These are phyloP conservation scores for Hydnum rufescens DNA, from an alignment of 768 basidiomycete genomes.

Conservation along the genomic window DNA sequence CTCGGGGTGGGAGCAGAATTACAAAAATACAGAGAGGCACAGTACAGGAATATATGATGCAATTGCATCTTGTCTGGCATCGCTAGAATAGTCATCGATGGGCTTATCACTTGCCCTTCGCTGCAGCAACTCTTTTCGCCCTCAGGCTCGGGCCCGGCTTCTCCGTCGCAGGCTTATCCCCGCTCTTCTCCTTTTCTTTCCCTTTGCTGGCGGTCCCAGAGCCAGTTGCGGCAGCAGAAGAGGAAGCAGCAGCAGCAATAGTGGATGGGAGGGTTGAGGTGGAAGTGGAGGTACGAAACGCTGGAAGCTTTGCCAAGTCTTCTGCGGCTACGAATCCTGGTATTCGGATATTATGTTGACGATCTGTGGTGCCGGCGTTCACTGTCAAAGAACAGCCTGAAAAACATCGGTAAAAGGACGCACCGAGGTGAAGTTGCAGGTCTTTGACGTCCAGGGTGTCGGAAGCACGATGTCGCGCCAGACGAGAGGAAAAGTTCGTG, in stretches of 20 bases:
- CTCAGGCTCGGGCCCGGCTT: background rate
- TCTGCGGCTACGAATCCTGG: conserved; percentile 89
- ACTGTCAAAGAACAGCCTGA: conserved; percentile 1
- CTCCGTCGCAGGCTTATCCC: background rate
- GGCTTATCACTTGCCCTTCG: too few relatives aligned
- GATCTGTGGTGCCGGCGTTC: background rate
- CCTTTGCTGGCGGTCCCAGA: too few relatives aligned
- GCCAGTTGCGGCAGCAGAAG: too few relatives aligned
- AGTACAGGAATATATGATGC: too few relatives aligned
- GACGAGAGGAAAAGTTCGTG: conserved; percentile 76
- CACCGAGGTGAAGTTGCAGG: conserved; percentile 83
- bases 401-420: conserved; percentile 12
- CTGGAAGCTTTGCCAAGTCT: background rate
- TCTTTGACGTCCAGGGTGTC: conserved; percentile 86
- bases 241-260: too few relatives aligned
- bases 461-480: conserved; percentile 80
- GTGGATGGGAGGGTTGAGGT: background rate
- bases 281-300: background rate
- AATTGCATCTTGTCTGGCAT: too few relatives aligned
- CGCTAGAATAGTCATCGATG: too few relatives aligned
- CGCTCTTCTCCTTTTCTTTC: too few relatives aligned
- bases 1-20: too few relatives aligned
- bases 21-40: too few relatives aligned
- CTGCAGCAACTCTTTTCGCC: background rate
- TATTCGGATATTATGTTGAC: conserved; percentile 76